Evolutionary conservation across 768 basidiomycete species (phyloP).

Genomic region (Suillus placidus): DNA sequence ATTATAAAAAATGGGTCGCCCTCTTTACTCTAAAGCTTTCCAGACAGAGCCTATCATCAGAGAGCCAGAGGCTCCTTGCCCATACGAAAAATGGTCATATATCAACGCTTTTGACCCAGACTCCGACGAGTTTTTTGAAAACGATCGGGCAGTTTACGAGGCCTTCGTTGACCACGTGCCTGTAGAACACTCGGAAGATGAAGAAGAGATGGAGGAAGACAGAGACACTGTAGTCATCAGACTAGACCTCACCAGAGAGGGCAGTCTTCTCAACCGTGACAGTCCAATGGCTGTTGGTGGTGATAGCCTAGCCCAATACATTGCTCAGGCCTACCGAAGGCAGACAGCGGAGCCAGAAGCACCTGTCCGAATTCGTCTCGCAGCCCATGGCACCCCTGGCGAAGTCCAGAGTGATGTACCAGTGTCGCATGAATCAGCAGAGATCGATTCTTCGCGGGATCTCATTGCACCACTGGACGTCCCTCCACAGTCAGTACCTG

Average conservation of each 20-base stretch:
- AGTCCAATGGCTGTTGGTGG: conserved; percentile 52
- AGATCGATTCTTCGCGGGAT: background rate
- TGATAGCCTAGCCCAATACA: conserved; percentile 44
- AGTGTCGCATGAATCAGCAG: background rate
- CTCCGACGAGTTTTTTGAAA: conserved; percentile 73
- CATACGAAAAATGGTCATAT: conserved; percentile 62
- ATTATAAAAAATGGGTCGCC: conserved; percentile 56
- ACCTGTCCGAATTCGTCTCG: conserved; percentile 27
- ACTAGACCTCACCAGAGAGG: conserved; percentile 40
- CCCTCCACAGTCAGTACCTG: background rate
- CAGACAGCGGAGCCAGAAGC: conserved; percentile 24
- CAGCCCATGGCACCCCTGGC: conserved; percentile 17
- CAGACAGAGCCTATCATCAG: conserved; percentile 41
- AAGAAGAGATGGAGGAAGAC: conserved; percentile 33
- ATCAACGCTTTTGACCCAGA: conserved; percentile 78
- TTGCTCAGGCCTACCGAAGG: conserved; percentile 39
- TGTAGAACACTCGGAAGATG: conserved; percentile 11
- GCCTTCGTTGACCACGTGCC: conserved; percentile 54
- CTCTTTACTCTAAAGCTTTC: conserved; percentile 56
- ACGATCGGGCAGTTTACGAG: conserved; percentile 63
- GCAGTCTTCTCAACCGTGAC: conserved; percentile 47
- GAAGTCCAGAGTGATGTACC: conserved; percentile 14
- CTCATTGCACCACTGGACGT: background rate
- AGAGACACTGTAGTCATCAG: conserved; percentile 36
- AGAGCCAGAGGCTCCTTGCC: conserved; percentile 42